Conservation (phyloP, 192 early-diverging fungal genomes). For the Geranomyces variabilis region DNA sequence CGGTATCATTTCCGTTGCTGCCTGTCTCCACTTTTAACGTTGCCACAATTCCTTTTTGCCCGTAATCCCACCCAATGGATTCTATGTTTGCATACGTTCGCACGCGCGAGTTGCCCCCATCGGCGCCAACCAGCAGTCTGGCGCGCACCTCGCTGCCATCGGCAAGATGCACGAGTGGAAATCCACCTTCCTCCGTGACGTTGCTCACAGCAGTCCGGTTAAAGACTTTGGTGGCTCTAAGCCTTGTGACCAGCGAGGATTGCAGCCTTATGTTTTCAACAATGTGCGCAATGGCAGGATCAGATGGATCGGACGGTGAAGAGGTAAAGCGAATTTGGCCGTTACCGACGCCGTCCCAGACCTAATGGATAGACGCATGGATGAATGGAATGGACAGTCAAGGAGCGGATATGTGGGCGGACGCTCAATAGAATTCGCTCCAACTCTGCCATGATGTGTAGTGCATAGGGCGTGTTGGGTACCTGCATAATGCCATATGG, state of each 20-base stretch:
- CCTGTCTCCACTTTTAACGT: conserved; percentile 64
- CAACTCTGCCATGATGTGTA: no score
- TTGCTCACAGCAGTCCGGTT: conserved; percentile 69
- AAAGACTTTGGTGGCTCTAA: conserved; percentile 46
- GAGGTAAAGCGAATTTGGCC: conserved; percentile 71
- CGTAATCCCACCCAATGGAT: conserved; percentile 85
- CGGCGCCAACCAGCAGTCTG: conserved; percentile 87
- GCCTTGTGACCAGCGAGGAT: conserved; percentile 52
- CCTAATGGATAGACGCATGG: conserved; percentile 36
- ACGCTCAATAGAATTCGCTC: neutral
- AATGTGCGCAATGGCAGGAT: conserved; percentile 74
- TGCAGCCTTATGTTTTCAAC: conserved; percentile 87
- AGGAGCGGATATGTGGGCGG: no score
- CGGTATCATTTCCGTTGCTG: conserved; percentile 61
- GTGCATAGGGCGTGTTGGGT: no score
- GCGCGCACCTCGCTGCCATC: conserved; percentile 65
- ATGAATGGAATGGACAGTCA: no score
- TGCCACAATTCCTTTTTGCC: conserved; percentile 83
- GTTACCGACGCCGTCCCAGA: conserved; percentile 76
- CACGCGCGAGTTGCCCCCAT: conserved; percentile 86
- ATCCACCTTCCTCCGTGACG: conserved; percentile 57
- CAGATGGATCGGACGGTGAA: conserved; percentile 28
- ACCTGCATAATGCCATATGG: no score
- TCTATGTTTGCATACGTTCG: conserved; percentile 81
- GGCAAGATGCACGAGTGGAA: conserved; percentile 76